Percentiles rank a stretch among this genome's conserved stretches.
Evolutionary conservation across 1,284 basidiomycete genomes (phyloP).

Genomic region (Ustilago trichophora): DNA sequence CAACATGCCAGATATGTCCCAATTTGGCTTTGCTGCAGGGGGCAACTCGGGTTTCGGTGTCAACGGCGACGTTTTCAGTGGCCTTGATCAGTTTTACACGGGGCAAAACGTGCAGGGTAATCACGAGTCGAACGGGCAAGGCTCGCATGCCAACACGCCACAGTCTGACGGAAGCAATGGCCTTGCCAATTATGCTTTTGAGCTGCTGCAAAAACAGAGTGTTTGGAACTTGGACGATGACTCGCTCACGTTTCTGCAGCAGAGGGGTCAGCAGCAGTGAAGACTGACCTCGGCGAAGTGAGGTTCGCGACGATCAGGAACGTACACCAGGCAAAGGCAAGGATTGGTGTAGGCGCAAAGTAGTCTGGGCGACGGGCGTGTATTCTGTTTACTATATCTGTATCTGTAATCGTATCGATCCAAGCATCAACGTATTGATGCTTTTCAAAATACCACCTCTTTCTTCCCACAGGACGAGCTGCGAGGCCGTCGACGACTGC

Average conservation of each 20-base stretch:
- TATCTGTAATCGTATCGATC: too few species aligned
- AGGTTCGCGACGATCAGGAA: neutral
- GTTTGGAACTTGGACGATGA: slow-evolving; percentile 45
- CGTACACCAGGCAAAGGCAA: neutral
- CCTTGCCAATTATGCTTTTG: slow-evolving; percentile 37
- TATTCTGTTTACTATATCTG: neutral
- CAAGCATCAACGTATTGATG: too few species aligned
- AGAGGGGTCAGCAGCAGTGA: slow-evolving; percentile 7
- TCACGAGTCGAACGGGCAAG: neutral
- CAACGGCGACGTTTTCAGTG: slow-evolving; percentile 9
- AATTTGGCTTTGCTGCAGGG: slow-evolving; percentile 6
- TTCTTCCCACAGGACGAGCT: too few species aligned
- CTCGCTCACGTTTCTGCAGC: slow-evolving; percentile 31
- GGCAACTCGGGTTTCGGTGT: neutral
- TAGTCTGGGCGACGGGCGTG: neutral
- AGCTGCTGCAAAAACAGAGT: slow-evolving; percentile 43
- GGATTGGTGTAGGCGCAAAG: neutral
- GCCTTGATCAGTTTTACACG: slow-evolving; percentile 10
- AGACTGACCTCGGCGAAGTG: neutral
- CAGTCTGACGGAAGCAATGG: slow-evolving; percentile 31
- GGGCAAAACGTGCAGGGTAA: neutral
- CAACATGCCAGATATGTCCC: slow-evolving; percentile 15
- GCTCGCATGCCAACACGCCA: slow-evolving; percentile 7
- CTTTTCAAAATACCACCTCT: too few species aligned
- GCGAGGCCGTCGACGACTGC: too few species aligned